These are phyloP conservation scores for Eucalyptus coolabah DNA, from an alignment of 345 rosid species.

Conservation along the genomic window DNA sequence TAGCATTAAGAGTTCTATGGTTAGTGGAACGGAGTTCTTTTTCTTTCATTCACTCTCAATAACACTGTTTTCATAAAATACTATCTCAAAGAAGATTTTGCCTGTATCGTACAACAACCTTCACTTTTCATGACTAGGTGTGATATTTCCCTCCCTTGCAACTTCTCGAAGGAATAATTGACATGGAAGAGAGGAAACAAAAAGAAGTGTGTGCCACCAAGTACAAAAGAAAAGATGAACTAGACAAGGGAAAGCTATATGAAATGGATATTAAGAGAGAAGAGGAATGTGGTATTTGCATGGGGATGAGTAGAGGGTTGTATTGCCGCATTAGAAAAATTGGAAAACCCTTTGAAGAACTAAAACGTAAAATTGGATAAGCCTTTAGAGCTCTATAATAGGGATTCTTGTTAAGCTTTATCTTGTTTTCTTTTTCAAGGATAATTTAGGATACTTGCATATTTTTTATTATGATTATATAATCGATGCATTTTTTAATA, in stretches of 20 bases:
- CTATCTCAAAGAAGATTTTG: background rate
- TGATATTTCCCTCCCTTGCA: conserved; percentile 82
- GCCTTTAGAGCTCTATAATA: too few species aligned
- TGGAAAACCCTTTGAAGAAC: too few species aligned
- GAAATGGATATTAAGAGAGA: conserved; percentile 72
- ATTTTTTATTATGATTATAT: too few species aligned
- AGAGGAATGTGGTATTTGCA: conserved; percentile 83
- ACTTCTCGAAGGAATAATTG: conserved; percentile 66
- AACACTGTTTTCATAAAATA: background rate
- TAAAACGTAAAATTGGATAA: too few species aligned
- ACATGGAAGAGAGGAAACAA: conserved; percentile 71
- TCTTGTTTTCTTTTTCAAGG: too few species aligned
- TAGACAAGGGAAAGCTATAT: conserved; percentile 53
- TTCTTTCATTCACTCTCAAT: background rate
- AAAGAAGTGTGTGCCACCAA: conserved; percentile 44
- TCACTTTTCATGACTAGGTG: conserved; percentile 29
- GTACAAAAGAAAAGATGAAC: conserved; percentile 32
- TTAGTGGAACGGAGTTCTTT: conserved; percentile 2
- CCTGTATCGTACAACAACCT: background rate
- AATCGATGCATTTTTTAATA: too few species aligned
- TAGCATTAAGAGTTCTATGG: conserved; percentile 82
- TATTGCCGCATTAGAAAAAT: conserved; percentile 37
- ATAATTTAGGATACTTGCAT: too few species aligned
- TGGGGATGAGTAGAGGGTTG: conserved; percentile 63
- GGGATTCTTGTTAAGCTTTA: too few species aligned